Percentiles rank a stretch among this genome's conserved stretches.
phyloP scores from a whole-genome alignment of 2,329 filamentous ascomycete genomes.

The Colletotrichum truncatum region DNA sequence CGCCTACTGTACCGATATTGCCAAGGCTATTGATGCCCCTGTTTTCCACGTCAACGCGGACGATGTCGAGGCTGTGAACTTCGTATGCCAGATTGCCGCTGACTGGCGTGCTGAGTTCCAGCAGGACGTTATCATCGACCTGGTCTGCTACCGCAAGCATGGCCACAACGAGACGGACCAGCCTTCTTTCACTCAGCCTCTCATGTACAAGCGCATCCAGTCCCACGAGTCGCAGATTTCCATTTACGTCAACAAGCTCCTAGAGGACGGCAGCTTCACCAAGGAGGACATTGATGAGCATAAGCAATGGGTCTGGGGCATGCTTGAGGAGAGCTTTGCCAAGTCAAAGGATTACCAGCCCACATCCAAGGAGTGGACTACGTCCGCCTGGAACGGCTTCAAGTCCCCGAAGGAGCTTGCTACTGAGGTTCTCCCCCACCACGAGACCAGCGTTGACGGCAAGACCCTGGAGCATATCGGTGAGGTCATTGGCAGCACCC shows the following conservation, averaged over 20 bases:
- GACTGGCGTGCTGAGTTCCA: constrained; percentile 99
- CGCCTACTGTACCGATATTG: constrained; percentile 98
- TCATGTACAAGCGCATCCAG: constrained; percentile 99
- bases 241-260: constrained; percentile 90
- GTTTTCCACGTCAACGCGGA: constrained; percentile 99
- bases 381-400: constrained; percentile 99
- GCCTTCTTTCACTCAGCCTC: constrained; percentile 98
- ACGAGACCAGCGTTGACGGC: constrained; percentile 81
- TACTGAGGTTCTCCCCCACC: constrained; percentile 91
- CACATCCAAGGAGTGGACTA: constrained; percentile 97
- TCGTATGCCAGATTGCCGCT: constrained; percentile 94
- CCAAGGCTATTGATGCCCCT: constrained; percentile 97
- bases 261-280: constrained; percentile 93
- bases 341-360: constrained; percentile 98
- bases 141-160: constrained; percentile 99
- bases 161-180: constrained; percentile 99
- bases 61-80: constrained; percentile 98
- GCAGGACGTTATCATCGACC: constrained; percentile 96
- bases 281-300: constrained; percentile 99
- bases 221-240: constrained; percentile 86
- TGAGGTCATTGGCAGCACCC: constrained; percentile 78
- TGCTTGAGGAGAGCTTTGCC: constrained; percentile 97
- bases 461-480: constrained; percentile 84
- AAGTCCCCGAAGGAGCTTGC: constrained; percentile 98
- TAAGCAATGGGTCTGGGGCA: constrained; percentile 99